A percentile compares a stretch with the other conserved stretches of the same genome.
These are phyloP conservation scores for Xylaria sp. DNA, from an alignment of 2,329 filamentous ascomycete genomes.

Conservation along the genomic window DNA sequence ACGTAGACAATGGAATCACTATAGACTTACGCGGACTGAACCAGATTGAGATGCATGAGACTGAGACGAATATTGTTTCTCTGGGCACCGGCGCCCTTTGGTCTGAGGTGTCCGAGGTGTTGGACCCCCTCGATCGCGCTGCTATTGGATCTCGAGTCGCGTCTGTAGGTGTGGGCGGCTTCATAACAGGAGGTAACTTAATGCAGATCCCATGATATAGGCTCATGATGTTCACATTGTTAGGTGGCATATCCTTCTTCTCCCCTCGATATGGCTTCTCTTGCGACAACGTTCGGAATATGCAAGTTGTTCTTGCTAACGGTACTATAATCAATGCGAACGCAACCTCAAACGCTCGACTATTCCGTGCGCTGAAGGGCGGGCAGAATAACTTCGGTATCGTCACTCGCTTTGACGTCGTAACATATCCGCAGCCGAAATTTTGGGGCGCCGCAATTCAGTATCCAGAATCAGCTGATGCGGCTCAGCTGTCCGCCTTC, in stretches of 20 bases:
- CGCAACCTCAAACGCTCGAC: constrained; percentile 2
- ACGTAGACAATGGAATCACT: constrained; percentile 4
- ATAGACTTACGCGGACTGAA: constrained; percentile 14
- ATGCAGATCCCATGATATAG: neutral
- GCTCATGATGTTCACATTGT: neutral
- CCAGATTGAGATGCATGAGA: neutral
- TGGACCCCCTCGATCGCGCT: constrained; percentile 1
- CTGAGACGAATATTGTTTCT: neutral
- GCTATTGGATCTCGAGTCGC: constrained; percentile 13
- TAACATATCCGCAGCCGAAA: constrained; percentile 3
- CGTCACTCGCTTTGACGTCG: constrained; percentile 12
- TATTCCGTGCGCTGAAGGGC: constrained; percentile 7
- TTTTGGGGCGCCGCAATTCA: constrained; percentile 11
- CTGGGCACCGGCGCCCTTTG: constrained; percentile 7
- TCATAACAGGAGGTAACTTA: constrained; percentile 15
- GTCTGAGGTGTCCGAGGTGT: neutral
- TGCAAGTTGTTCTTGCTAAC: constrained; percentile 13
- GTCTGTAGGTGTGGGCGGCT: constrained; percentile 14
- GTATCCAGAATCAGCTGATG: constrained; percentile 15
- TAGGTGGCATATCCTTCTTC: constrained; percentile 16
- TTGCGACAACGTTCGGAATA: constrained; percentile 8
- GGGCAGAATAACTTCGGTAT: constrained; percentile 15
- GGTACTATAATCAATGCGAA: constrained; percentile 10
- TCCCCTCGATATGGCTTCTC: constrained; percentile 8
- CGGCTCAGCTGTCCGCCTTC: constrained; percentile 4